These are phyloP conservation scores for Orbilia brochopaga DNA, from an alignment of 2,329 filamentous ascomycete species.

Conservation along the genomic window DNA sequence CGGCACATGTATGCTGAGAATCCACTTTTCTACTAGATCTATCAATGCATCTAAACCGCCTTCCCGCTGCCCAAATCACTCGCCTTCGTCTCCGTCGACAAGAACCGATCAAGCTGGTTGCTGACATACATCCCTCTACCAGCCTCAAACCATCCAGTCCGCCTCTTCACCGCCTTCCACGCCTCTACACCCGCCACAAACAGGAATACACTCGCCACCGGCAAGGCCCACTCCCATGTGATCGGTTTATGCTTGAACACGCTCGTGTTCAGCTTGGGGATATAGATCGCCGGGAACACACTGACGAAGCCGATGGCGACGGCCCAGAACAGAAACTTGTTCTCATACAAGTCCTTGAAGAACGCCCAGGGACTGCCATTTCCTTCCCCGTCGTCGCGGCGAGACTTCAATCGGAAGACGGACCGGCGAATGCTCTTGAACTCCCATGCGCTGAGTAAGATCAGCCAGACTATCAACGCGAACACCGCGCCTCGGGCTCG, in stretches of 20 bases:
- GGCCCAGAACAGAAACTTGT: conserved; percentile 71
- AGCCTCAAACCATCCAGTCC: conserved; percentile 45
- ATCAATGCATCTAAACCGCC: conserved; percentile 22
- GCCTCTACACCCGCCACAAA: conserved; percentile 70
- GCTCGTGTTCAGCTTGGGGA: conserved; percentile 69
- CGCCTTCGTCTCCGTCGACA: conserved; percentile 43
- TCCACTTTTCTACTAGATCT: no score
- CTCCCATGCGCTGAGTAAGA: conserved; percentile 78
- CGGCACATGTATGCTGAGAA: no score
- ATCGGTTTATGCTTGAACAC: conserved; percentile 75
- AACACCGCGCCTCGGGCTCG: conserved; percentile 76
- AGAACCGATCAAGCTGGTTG: conserved; percentile 47
- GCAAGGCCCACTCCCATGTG: conserved; percentile 75
- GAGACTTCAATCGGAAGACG: conserved; percentile 76
- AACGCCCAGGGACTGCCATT: conserved; percentile 68
- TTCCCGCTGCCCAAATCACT: conserved; percentile 24
- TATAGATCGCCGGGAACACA: conserved; percentile 70
- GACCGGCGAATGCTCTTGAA: conserved; percentile 67
- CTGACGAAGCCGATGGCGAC: conserved; percentile 67
- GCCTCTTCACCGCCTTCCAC: conserved; percentile 73
- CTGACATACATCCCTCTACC: conserved; percentile 43
- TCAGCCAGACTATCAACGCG: conserved; percentile 76
- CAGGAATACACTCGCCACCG: conserved; percentile 65
- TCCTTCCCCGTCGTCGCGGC: conserved; percentile 39
- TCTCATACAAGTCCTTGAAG: conserved; percentile 72